These are phyloP conservation scores for Lactifluus volemus DNA, from an alignment of 768 basidiomycete species.

Conservation along the genomic window DNA sequence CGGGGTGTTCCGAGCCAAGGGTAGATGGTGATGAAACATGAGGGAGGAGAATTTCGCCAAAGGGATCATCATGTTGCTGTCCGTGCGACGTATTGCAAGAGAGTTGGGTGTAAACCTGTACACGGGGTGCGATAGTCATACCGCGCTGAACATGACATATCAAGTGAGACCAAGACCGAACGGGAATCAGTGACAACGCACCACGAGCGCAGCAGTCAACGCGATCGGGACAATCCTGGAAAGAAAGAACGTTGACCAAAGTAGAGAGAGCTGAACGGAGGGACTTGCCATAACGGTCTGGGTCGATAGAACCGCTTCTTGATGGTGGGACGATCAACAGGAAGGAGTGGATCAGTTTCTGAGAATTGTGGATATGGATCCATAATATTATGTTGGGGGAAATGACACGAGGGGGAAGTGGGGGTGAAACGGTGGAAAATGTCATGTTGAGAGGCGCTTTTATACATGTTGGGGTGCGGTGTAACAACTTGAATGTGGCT, in stretches of 20 bases:
- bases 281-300: slow-evolving; percentile 37
- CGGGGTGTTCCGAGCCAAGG: background rate
- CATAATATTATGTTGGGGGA: slow-evolving; percentile 5
- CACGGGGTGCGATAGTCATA: slow-evolving; percentile 69
- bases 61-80: slow-evolving; percentile 32
- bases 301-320: slow-evolving; percentile 45
- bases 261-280: background rate
- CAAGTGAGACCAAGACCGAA: background rate
- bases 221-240: slow-evolving; percentile 66
- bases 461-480: background rate
- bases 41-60: slow-evolving; percentile 1
- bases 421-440: background rate
- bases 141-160: slow-evolving; percentile 45
- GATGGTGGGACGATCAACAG: slow-evolving; percentile 4
- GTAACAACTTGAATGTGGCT: slow-evolving; percentile 11
- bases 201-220: slow-evolving; percentile 56
- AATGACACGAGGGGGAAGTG: background rate
- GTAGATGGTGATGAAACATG: background rate
- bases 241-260: background rate
- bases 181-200: slow-evolving; percentile 27
- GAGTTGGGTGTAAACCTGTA: slow-evolving; percentile 72
- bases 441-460: background rate
- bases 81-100: slow-evolving; percentile 54
- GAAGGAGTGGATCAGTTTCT: slow-evolving; percentile 17
- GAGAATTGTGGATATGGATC: background rate